These are phyloP conservation scores for Claviceps pazoutovae DNA, from an alignment of 2,329 filamentous ascomycete species.

Conservation along the genomic window DNA sequence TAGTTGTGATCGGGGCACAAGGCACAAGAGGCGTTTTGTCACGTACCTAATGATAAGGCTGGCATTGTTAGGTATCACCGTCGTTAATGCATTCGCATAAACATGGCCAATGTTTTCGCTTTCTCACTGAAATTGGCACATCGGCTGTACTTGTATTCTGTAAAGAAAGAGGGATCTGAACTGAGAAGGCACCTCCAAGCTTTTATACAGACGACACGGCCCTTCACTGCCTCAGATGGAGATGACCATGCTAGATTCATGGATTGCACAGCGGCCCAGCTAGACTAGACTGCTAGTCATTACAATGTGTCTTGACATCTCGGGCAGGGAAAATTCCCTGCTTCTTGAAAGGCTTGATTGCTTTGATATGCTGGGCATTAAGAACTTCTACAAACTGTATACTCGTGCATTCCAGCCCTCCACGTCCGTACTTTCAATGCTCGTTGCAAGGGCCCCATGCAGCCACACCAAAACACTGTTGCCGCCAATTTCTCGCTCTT, in stretches of 20 bases:
- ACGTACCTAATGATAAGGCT: too few relatives aligned
- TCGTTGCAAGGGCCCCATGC: slow-evolving; percentile 4
- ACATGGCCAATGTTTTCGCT: too few relatives aligned
- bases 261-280: not conserved
- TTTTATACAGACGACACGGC: not conserved
- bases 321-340: not conserved
- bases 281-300: not conserved
- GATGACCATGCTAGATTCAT: not conserved
- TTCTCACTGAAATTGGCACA: not conserved
- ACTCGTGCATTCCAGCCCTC: not conserved
- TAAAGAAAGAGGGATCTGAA: not conserved
- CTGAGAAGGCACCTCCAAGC: not conserved
- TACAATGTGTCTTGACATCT: too few relatives aligned
- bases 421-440: slow-evolving; percentile 1
- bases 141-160: not conserved
- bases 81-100: too few relatives aligned
- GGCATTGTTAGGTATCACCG: too few relatives aligned
- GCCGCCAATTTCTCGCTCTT: not conserved
- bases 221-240: not conserved
- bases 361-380: slow-evolving; percentile 1
- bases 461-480: not conserved
- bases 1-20: too few relatives aligned
- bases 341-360: slow-evolving; percentile 1
- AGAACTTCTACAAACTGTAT: slow-evolving; percentile 2
- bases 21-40: too few relatives aligned